Conservation (phyloP, 805 yeast species). For the Zygoascus bituminiphila region DNA sequence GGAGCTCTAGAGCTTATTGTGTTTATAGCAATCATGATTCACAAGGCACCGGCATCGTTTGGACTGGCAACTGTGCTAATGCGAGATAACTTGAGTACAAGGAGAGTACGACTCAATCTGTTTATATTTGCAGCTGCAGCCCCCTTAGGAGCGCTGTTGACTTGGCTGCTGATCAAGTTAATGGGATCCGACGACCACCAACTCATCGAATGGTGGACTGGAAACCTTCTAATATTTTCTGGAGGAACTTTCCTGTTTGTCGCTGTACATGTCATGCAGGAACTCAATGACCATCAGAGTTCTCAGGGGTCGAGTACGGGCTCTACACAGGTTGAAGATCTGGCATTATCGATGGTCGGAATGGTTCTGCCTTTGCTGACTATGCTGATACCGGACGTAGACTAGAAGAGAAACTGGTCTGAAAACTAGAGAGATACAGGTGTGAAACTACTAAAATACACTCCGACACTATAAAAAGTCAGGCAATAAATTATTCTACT, state of each 20-base stretch:
- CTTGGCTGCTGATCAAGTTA: constrained; percentile 34
- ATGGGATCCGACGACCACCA: constrained; percentile 15
- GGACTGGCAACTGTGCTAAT: constrained; percentile 52
- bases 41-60: constrained; percentile 69
- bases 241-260: constrained; percentile 71
- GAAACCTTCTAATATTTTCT: constrained; percentile 47
- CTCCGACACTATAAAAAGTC: too few relatives aligned
- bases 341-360: constrained; percentile 15
- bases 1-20: constrained; percentile 38
- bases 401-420: neutral
- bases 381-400: constrained; percentile 24
- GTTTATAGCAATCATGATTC: constrained; percentile 54
- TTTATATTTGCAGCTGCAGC: constrained; percentile 49
- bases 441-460: too few relatives aligned
- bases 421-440: too few relatives aligned
- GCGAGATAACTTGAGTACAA: constrained; percentile 27
- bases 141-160: constrained; percentile 49
- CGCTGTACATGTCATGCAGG: constrained; percentile 54
- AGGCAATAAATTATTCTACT: neutral
- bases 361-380: constrained; percentile 28
- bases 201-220: constrained; percentile 36
- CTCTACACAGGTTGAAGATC: constrained; percentile 3
- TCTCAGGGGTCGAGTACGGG: neutral
- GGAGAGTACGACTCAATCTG: constrained; percentile 39
- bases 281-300: constrained; percentile 12